These are phyloP conservation scores for Mucor racemosus DNA, from an alignment of 371 early-diverging fungal genomes.

Conservation along the genomic window DNA sequence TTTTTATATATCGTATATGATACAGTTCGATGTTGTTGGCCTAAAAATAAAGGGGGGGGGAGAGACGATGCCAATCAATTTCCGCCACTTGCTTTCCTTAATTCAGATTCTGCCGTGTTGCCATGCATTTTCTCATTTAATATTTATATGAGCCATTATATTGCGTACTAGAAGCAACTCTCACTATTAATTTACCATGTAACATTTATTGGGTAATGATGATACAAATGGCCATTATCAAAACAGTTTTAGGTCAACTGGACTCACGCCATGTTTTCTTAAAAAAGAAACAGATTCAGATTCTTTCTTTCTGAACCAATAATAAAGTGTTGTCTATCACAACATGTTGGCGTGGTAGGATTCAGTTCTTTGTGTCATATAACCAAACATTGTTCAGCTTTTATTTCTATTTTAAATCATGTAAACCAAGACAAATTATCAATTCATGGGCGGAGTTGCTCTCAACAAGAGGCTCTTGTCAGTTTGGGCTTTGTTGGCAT, in stretches of 20 bases:
- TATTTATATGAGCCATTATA: too few relatives aligned
- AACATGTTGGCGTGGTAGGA: too few relatives aligned
- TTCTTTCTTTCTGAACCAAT: background rate
- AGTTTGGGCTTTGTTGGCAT: background rate
- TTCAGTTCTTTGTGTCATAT: too few relatives aligned
- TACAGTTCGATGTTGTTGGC: background rate
- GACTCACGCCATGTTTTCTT: too few relatives aligned
- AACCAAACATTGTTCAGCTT: background rate
- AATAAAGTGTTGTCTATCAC: background rate
- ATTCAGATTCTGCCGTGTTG: constrained; percentile 33
- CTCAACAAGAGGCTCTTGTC: background rate
- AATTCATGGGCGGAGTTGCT: background rate
- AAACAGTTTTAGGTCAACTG: too few relatives aligned
- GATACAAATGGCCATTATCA: too few relatives aligned
- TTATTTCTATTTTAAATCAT: background rate
- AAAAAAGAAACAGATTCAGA: too few relatives aligned
- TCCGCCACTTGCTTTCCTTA: constrained; percentile 31
- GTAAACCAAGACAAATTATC: background rate
- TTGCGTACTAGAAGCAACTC: too few relatives aligned
- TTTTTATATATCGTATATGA: background rate
- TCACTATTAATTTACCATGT: too few relatives aligned
- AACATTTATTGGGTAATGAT: too few relatives aligned
- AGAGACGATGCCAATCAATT: constrained; percentile 27
- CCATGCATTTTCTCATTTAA: background rate
- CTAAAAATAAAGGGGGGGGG: constrained; percentile 15